Percentiles rank a stretch among this genome's conserved stretches.
Evolutionary conservation across 352 stramenopile genomes (phyloP).

Genomic region (Phytophthora vignae): DNA sequence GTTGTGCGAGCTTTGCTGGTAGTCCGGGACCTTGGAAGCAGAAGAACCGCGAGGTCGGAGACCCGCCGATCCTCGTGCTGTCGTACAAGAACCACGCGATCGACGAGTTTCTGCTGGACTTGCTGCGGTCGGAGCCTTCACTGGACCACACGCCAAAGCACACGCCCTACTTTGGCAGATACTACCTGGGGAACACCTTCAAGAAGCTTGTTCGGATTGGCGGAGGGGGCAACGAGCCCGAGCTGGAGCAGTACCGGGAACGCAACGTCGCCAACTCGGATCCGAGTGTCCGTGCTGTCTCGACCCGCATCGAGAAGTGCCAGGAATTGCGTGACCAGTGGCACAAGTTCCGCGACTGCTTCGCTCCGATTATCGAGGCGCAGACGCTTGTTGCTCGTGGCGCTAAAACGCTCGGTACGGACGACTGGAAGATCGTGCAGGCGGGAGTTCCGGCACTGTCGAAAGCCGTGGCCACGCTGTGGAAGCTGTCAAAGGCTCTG

Average conservation of each 20-base stretch:
- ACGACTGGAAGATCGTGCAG: constrained; percentile 35
- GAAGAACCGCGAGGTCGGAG: constrained; percentile 66
- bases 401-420: constrained; percentile 4
- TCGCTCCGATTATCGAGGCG: constrained; percentile 39
- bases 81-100: constrained; percentile 92
- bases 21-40: constrained; percentile 77
- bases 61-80: constrained; percentile 83
- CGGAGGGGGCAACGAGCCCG: constrained; percentile 68
- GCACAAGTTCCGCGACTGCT: constrained; percentile 45
- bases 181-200: constrained; percentile 38
- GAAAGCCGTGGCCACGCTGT: constrained; percentile 22
- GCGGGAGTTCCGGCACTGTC: constrained; percentile 36
- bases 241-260: constrained; percentile 55
- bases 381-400: constrained; percentile 22
- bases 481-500: constrained; percentile 17
- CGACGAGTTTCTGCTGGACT: constrained; percentile 86
- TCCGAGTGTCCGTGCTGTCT: constrained; percentile 32
- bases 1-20: constrained; percentile 83
- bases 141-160: constrained; percentile 31
- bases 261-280: constrained; percentile 43
- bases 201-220: constrained; percentile 71
- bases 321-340: constrained; percentile 45
- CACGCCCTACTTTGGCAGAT: constrained; percentile 25
- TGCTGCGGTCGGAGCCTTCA: constrained; percentile 62
- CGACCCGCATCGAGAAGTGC: constrained; percentile 38